Evolutionary conservation across 1,284 basidiomycete species (phyloP).

Genomic region (Grifola frondosa): DNA sequence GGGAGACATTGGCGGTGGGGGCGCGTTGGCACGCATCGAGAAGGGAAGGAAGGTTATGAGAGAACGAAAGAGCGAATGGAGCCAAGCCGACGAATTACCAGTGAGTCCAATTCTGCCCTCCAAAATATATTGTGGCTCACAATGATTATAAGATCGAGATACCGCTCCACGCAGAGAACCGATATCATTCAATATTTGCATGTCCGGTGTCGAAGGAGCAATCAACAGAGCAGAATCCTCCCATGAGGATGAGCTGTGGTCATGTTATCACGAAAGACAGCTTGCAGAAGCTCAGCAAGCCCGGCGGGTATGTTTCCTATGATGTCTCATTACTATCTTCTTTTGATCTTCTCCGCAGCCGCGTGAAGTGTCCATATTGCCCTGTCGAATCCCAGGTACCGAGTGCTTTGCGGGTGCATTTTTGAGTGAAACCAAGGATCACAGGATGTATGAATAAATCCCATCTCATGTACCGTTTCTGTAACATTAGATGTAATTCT

Average conservation of each 20-base stretch:
- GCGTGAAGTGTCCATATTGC: slow-evolving; percentile 89
- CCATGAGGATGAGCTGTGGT: slow-evolving; percentile 96
- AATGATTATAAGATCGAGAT: slow-evolving; percentile 81
- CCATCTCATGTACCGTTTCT: neutral
- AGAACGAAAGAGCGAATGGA: slow-evolving; percentile 89
- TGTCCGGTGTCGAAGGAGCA: slow-evolving; percentile 99
- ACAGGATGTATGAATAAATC: slow-evolving; percentile 6
- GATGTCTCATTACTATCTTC: neutral
- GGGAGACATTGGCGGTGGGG: slow-evolving; percentile 88
- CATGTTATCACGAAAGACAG: slow-evolving; percentile 93
- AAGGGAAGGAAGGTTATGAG: slow-evolving; percentile 92
- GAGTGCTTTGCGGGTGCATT: slow-evolving; percentile 68
- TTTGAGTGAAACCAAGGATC: slow-evolving; percentile 43
- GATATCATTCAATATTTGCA: slow-evolving; percentile 96
- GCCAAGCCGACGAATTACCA: slow-evolving; percentile 85
- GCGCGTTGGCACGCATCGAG: slow-evolving; percentile 86
- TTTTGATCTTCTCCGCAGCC: slow-evolving; percentile 40
- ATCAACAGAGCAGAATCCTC: slow-evolving; percentile 89
- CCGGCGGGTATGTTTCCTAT: slow-evolving; percentile 67
- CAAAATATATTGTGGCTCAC: neutral
- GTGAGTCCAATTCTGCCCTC: slow-evolving; percentile 36
- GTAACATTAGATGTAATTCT: slow-evolving; percentile 8
- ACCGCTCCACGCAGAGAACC: slow-evolving; percentile 78
- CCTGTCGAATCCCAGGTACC: slow-evolving; percentile 68
- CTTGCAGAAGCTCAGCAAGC: slow-evolving; percentile 82